A percentile compares a stretch with the other conserved stretches of the same genome.
Evolutionary conservation across 208 protist genomes (phyloP).

Genomic region (Plasmodiophora brassicae): DNA sequence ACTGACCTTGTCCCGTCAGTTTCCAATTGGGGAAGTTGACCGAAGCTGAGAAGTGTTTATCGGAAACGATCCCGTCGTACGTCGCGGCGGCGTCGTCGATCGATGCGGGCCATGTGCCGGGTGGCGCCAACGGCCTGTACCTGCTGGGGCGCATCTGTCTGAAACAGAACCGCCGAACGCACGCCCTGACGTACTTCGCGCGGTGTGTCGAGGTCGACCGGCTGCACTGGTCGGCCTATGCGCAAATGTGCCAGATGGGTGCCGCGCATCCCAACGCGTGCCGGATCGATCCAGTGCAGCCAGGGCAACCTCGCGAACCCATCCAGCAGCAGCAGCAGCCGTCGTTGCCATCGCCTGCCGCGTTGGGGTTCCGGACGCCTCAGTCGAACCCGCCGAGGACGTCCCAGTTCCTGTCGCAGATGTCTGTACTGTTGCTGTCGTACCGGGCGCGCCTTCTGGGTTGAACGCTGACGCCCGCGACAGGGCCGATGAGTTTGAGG

Average conservation of each 20-base stretch:
- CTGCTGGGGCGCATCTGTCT: conserved; percentile 52
- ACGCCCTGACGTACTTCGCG: conserved; percentile 52
- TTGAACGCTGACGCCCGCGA: too few relatives aligned
- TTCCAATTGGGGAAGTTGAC: conserved; percentile 21
- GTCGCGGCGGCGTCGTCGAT: not conserved
- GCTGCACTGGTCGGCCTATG: conserved; percentile 59
- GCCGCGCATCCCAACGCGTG: conserved; percentile 8
- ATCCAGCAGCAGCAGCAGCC: too few relatives aligned
- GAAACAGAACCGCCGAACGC: conserved; percentile 48
- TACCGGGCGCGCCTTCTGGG: too few relatives aligned
- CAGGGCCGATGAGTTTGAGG: too few relatives aligned
- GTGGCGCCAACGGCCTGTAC: conserved; percentile 48
- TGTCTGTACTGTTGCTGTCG: too few relatives aligned
- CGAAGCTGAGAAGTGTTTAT: conserved; percentile 33
- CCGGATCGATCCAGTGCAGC: not conserved
- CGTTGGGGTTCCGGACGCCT: not conserved
- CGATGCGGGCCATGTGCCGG: conserved; percentile 17
- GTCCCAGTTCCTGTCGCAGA: not conserved
- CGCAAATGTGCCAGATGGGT: conserved; percentile 57
- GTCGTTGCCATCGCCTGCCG: not conserved
- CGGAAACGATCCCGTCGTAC: not conserved
- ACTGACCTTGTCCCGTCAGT: not conserved
- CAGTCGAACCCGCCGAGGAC: not conserved
- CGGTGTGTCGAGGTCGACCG: conserved; percentile 49
- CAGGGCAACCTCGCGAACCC: not conserved